Evolutionary conservation across 352 stramenopile species (phyloP), one percentile per base, ranked within the genome.

Genomic region (Globisporangium echinulatum): DNA sequence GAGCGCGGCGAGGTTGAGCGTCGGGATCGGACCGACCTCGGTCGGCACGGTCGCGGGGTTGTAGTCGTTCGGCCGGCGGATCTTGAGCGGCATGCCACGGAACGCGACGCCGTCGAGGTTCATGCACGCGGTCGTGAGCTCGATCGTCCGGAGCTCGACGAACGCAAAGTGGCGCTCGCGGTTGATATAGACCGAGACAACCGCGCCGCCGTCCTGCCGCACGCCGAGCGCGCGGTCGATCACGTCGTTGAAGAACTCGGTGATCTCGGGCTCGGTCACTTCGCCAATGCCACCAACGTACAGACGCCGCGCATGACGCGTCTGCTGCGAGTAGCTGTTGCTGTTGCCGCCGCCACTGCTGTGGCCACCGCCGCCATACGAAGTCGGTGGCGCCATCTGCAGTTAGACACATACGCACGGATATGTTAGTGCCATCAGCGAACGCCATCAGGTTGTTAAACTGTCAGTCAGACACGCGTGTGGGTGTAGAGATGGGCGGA

Each of bases 1-100:
- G 11, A 99, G 71, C 15, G 88, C 89, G 25, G 87, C 87, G 33
- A 96, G 64, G 69, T 97, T 94, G 15, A 98, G 74, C 62, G 90
- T 64, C 36, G 90, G 88, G 53, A 96, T 90, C n/a, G 87, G 81
- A 15, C 88, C 88, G 0, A 97, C 64, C 52, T 88, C 62, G 71
- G 76, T 87, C 3, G 96, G 92, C 53, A 98, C 82, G 7, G 81
- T 82, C 39, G 73, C 63, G 2, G 95, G 86, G 75, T 98, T 98
- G 79, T 99, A 99, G 73, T 99, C 96, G 64, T 98, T 99, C 11
- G 97, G 97, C 33, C 97, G 88, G 54, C 97, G 94, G 52, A 99
- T 91, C 73, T 98, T 98, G 54, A 99, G 73, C 47, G 94, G 91
- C 62, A 92, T 77, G n/a, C 93, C 94, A 36, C 93, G 82, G 62